A percentile compares a stretch with the other conserved stretches of the same genome.
Evolutionary conservation across 2,329 filamentous ascomycete species (phyloP).

Genomic region (Penicillium occitanis): DNA sequence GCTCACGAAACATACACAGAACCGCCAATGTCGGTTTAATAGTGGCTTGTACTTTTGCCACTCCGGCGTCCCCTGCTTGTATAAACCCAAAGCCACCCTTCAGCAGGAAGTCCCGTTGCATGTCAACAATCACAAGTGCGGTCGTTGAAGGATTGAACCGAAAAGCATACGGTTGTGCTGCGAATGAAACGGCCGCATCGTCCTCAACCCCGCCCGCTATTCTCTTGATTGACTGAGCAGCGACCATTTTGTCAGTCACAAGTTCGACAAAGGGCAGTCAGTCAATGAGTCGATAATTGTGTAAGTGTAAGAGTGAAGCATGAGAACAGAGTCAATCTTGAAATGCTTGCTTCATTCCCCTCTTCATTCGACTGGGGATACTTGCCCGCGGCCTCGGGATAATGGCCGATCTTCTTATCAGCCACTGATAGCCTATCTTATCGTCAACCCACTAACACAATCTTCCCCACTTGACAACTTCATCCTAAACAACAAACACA

Average conservation of each 20-base stretch:
- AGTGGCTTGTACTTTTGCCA: constrained; percentile 23
- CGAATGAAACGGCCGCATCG: constrained; percentile 2
- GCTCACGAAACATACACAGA: constrained; percentile 32
- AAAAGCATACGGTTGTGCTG: constrained; percentile 49
- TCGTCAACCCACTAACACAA: not conserved
- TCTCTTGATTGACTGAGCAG: constrained; percentile 12
- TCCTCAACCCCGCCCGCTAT: not conserved
- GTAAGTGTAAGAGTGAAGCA: not conserved
- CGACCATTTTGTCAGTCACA: constrained; percentile 6
- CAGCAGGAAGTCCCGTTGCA: constrained; percentile 55
- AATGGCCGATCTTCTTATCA: not conserved
- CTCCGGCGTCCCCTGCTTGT: constrained; percentile 46
- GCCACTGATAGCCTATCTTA: not conserved
- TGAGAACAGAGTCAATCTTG: not conserved
- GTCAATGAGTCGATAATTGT: not conserved
- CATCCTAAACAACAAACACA: not conserved
- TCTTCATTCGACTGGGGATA: not conserved
- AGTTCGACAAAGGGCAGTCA: not conserved
- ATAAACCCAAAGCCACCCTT: constrained; percentile 53
- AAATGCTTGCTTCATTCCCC: not conserved
- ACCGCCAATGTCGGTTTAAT: constrained; percentile 44
- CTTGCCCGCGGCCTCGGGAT: constrained; percentile 5
- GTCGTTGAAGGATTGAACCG: constrained; percentile 49
- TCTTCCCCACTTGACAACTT: not conserved
- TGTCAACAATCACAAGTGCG: constrained; percentile 53